Evolutionary conservation across 495 filamentous ascomycete species (phyloP).

Genomic region (Aspergillus bertholletiae): DNA sequence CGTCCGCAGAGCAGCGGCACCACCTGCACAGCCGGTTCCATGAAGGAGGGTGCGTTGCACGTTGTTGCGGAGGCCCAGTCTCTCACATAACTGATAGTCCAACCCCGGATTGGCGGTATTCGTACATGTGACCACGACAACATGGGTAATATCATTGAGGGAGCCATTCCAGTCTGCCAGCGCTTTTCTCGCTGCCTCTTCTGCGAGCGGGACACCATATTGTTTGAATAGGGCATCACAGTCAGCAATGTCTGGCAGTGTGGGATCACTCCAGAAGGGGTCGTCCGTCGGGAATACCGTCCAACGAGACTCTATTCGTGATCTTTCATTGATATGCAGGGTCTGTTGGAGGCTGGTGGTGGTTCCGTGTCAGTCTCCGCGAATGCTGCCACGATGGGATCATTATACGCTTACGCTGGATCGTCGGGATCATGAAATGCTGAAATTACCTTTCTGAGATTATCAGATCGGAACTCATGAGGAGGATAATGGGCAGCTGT

Average conservation of each 20-base stretch:
- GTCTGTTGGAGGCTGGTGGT: background rate
- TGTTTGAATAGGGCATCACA: background rate
- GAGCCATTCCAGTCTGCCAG: background rate
- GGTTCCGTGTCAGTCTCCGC: too few species aligned
- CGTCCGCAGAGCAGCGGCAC: background rate
- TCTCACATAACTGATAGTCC: background rate
- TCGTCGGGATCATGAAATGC: too few species aligned
- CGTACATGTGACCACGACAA: background rate
- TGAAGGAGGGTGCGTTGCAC: background rate
- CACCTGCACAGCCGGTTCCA: background rate
- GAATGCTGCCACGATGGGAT: too few species aligned
- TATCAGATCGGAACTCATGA: too few species aligned
- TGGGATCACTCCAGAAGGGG: background rate
- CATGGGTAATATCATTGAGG: background rate
- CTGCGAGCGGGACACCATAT: background rate
- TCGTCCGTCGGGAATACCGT: background rate
- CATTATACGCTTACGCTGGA: too few species aligned
- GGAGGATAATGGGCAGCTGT: too few species aligned
- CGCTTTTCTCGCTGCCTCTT: background rate
- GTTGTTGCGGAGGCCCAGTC: background rate
- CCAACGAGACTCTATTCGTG: background rate
- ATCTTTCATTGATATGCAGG: background rate
- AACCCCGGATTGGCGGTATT: background rate
- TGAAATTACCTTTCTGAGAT: too few species aligned
- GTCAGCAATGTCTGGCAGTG: background rate